phyloP scores from a whole-genome alignment of 2,329 filamentous ascomycete genomes.

The Pseudocercospora cruenta region DNA sequence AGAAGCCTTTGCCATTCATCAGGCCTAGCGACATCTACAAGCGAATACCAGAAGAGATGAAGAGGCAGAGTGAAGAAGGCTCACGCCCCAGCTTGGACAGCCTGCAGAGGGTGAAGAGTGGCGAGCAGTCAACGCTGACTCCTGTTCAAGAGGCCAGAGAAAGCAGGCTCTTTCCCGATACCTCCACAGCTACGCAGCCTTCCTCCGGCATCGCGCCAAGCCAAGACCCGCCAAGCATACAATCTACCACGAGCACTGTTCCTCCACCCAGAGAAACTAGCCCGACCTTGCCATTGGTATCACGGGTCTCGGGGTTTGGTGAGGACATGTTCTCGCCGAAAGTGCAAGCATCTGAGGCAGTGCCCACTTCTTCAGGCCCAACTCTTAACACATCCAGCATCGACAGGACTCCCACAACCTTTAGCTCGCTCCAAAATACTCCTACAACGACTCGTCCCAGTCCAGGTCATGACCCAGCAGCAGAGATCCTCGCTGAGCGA shows the following conservation, averaged over 20 bases:
- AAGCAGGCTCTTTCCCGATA: conserved; percentile 21
- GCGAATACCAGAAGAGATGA: conserved; percentile 68
- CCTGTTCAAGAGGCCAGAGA: conserved; percentile 29
- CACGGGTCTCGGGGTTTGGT: conserved; percentile 48
- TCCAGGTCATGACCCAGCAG: conserved; percentile 20
- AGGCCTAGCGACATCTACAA: conserved; percentile 78
- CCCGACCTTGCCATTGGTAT: conserved; percentile 47
- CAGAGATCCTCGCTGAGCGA: conserved; percentile 24
- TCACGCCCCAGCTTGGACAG: conserved; percentile 61
- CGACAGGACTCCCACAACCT: conserved; percentile 16
- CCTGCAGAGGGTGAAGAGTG: conserved; percentile 27
- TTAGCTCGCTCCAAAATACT: conserved; percentile 27
- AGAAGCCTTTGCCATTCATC: conserved; percentile 66
- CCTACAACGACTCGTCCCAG: conserved; percentile 20
- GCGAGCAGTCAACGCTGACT: conserved; percentile 34
- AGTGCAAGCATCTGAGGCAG: conserved; percentile 10
- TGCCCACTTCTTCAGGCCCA: conserved; percentile 5
- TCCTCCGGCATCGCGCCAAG: not conserved
- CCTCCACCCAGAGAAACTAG: conserved; percentile 19
- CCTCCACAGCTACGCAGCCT: not conserved
- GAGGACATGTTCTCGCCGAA: conserved; percentile 37
- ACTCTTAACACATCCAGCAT: not conserved
- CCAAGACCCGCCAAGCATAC: not conserved
- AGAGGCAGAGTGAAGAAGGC: conserved; percentile 61
- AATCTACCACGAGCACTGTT: conserved; percentile 1